These are phyloP conservation scores for Orbilia brochopaga DNA, from an alignment of 2,329 filamentous ascomycete species.

Conservation along the genomic window DNA sequence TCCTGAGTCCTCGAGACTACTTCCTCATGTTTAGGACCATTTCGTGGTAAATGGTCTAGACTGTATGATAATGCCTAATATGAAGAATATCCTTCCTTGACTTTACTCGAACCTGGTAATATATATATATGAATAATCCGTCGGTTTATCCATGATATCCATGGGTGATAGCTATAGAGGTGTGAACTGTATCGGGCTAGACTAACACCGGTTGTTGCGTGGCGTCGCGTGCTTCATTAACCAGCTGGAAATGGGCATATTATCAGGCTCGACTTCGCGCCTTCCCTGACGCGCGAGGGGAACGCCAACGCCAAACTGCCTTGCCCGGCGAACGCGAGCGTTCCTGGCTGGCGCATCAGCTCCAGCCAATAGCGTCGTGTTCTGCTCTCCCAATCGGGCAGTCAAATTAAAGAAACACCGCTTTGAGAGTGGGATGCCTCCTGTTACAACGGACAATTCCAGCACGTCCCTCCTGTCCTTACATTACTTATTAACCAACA, in stretches of 20 bases:
- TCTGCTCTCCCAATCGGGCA: conserved; percentile 38
- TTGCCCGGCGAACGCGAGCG: conserved; percentile 4
- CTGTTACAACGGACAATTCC: not conserved
- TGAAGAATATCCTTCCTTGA: no score
- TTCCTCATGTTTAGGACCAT: no score
- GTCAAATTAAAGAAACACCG: conserved; percentile 15
- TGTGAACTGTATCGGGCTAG: no score
- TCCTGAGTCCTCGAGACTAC: no score
- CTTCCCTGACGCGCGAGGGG: conserved; percentile 1
- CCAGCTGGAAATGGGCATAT: not conserved
- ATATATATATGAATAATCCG: no score
- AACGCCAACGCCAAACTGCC: no score
- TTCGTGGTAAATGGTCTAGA: no score
- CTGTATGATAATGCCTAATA: no score
- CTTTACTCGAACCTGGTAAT: no score
- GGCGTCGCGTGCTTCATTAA: not conserved
- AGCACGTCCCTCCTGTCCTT: not conserved
- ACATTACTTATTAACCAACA: not conserved
- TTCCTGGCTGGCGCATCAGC: not conserved
- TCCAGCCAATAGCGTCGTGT: conserved; percentile 35
- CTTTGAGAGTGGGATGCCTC: not conserved
- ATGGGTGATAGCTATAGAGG: no score
- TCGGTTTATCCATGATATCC: no score
- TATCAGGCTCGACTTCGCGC: not conserved
- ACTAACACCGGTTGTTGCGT: conserved; percentile 18